Evolutionary conservation across 805 yeast species (phyloP).

Genomic region (Sugiyamaella americana): DNA sequence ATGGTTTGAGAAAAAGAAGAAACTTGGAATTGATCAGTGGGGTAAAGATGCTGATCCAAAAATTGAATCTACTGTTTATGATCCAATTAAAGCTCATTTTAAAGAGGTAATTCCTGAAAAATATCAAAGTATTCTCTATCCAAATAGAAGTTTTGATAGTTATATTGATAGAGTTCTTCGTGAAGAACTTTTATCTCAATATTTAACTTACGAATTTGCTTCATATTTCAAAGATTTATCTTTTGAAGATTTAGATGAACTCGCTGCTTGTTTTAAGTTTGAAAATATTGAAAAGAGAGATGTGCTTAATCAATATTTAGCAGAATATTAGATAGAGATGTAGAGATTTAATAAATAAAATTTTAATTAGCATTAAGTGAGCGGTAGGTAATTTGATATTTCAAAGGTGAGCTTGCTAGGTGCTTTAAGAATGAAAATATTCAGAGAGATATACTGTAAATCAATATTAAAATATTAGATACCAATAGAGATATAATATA

Average conservation of each 20-base stretch:
- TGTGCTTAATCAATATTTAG: constrained; percentile 32
- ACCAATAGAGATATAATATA: too few species aligned
- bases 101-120: constrained; percentile 38
- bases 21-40: constrained; percentile 46
- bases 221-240: constrained; percentile 38
- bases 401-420: too few species aligned
- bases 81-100: constrained; percentile 35
- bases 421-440: too few species aligned
- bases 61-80: constrained; percentile 33
- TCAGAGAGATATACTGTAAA: too few species aligned
- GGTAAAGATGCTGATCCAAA: constrained; percentile 43
- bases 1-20: constrained; percentile 39
- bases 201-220: constrained; percentile 42
- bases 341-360: too few species aligned
- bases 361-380: too few species aligned
- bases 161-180: constrained; percentile 38
- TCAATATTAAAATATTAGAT: too few species aligned
- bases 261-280: constrained; percentile 47
- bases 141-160: constrained; percentile 29
- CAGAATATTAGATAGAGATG: constrained; percentile 11
- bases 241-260: constrained; percentile 44
- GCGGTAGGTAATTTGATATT: too few species aligned
- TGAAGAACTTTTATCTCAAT: constrained; percentile 41
- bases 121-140: constrained; percentile 38
- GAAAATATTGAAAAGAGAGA: constrained; percentile 42